These are phyloP conservation scores for Zygotorulaspora florentina DNA, from an alignment of 805 yeast genomes.

Conservation along the genomic window DNA sequence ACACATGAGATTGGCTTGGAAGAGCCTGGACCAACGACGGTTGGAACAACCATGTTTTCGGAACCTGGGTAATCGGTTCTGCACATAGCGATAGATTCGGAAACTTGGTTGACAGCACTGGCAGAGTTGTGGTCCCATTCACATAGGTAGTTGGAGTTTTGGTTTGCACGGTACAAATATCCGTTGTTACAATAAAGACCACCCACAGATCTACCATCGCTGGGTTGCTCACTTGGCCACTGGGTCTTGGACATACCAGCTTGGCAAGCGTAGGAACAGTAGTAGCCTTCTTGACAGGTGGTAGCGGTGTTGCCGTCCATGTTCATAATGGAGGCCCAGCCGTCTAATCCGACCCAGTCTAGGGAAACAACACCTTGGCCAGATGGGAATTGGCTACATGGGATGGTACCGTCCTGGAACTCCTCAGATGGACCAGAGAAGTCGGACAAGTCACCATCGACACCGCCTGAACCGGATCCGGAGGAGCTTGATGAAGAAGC, in stretches of 20 bases:
- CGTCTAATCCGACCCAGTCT: slow-evolving; percentile 50
- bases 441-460: slow-evolving; percentile 54
- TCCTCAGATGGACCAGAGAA: slow-evolving; percentile 53
- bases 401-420: slow-evolving; percentile 67
- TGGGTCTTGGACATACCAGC: slow-evolving; percentile 99
- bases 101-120: slow-evolving; percentile 58
- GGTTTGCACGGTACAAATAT: slow-evolving; percentile 75
- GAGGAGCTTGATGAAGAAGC: slow-evolving; percentile 31
- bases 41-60: slow-evolving; percentile 96
- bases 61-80: slow-evolving; percentile 99
- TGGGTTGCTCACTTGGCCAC: slow-evolving; percentile 89
- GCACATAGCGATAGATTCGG: slow-evolving; percentile 77
- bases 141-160: slow-evolving; percentile 65
- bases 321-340: slow-evolving; percentile 42
- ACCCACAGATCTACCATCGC: slow-evolving; percentile 87
- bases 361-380: slow-evolving; percentile 67
- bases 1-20: slow-evolving; percentile 72
- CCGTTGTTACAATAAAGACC: slow-evolving; percentile 87
- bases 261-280: slow-evolving; percentile 98
- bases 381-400: slow-evolving; percentile 68
- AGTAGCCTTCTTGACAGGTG: slow-evolving; percentile 79
- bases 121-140: slow-evolving; percentile 80
- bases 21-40: slow-evolving; percentile 67
- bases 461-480: slow-evolving; percentile 34
- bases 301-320: slow-evolving; percentile 51